Evolutionary conservation across 225 moss, liverwort and hornwort genomes (phyloP), one percentile per base, ranked within the genome.

Genomic region (Neckera pumila): DNA sequence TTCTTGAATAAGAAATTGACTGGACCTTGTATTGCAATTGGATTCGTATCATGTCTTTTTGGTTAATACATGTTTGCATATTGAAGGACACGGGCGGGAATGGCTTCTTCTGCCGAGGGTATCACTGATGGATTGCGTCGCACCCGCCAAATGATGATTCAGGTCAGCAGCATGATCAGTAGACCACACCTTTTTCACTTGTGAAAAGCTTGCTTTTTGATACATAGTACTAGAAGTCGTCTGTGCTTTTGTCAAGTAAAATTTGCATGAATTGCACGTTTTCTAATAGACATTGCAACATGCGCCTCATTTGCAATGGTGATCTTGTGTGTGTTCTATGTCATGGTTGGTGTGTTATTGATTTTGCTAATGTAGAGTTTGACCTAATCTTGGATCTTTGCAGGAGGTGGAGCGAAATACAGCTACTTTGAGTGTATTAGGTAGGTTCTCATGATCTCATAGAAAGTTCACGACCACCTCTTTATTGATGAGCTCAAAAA

Each of bases 141-240:
- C 84, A 97, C 99, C 81, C 96, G 96, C 70, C 99, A 99, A 90
- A 90, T 99, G 84, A 99, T 99, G 99, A 92, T 96, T 77, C 98
- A 99, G 97, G 98, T 97, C 61, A 79, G 89, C 53, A 84, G 17
- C 12, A 76, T 80, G 54, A 74, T 87, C 26, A 70, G 40, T 28
- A 74, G 63, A 36, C 26, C 45, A 63, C 36, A 11, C 51, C 2
- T 80, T 86, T 86, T 84, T 38, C 17, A 56, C 36, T 76, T 82
- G 14, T 81, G 71, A 38, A 67, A 66, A 59, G 22, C 54, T 15
- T 83, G 69, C 63, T 66, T 54, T 61, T 75, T 17, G 54, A 56
- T 31, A 9, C 53, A 18, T 70, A 83, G 70, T n/a, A n/a, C 17
- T 66, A 76, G 49, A 59, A 25, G 36, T 47, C 18, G 1, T 38